Evolutionary conservation across 1,139 yeast genomes (phyloP).

Genomic region (Zygoascus hellenicus): DNA sequence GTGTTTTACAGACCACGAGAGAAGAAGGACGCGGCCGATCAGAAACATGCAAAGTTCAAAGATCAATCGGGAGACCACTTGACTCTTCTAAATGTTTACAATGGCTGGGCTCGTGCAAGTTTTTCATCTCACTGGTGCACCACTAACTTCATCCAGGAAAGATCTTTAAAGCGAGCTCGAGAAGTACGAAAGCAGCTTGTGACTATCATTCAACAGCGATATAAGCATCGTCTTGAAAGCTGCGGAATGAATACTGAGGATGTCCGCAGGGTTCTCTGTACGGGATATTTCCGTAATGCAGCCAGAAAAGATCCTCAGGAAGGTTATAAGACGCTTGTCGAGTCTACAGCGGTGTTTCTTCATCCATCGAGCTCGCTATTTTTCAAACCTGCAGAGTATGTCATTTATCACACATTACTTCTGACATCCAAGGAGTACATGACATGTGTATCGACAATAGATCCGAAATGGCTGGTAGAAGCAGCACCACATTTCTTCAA

Average conservation of each 20-base stretch:
- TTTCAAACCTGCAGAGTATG: conserved; percentile 70
- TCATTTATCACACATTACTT: conserved; percentile 75
- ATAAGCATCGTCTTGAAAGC: conserved; percentile 45
- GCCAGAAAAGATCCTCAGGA: conserved; percentile 75
- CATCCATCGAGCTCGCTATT: conserved; percentile 87
- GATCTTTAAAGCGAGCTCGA: conserved; percentile 67
- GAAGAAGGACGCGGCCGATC: conserved; percentile 72
- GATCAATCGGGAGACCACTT: conserved; percentile 83
- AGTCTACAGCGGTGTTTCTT: conserved; percentile 69
- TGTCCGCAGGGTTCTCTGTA: conserved; percentile 67
- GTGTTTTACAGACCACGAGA: conserved; percentile 82
- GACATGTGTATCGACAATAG: conserved; percentile 79
- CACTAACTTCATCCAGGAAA: conserved; percentile 74
- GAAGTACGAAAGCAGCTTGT: conserved; percentile 73
- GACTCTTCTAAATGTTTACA: conserved; percentile 74
- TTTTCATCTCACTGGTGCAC: conserved; percentile 71
- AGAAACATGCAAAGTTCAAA: conserved; percentile 64
- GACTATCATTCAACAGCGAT: conserved; percentile 51
- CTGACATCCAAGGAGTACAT: conserved; percentile 84
- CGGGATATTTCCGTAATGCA: conserved; percentile 83
- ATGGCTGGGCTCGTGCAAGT: conserved; percentile 64
- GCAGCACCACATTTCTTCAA: conserved; percentile 85
- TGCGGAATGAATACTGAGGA: conserved; percentile 53
- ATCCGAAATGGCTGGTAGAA: conserved; percentile 79
- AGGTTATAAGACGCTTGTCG: conserved; percentile 72